phyloP scores from a whole-genome alignment of 805 yeast genomes.

The Zygotorulaspora danielsina region DNA sequence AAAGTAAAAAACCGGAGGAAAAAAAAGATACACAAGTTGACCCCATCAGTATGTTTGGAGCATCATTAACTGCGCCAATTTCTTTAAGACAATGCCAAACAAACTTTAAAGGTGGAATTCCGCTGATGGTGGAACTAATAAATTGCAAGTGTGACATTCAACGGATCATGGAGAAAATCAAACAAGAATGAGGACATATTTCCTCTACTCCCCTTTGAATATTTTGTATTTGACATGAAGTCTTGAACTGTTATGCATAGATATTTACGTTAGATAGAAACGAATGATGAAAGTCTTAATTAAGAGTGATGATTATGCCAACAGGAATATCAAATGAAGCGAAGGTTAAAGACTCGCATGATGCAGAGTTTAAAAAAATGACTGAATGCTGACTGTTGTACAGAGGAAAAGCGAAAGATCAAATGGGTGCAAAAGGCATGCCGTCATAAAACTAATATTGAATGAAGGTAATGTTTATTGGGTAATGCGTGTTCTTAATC shows the following conservation, averaged over 20 bases:
- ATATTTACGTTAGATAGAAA: neutral
- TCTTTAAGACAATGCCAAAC: constrained; percentile 28
- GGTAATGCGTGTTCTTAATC: too few species aligned
- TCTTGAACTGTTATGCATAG: neutral
- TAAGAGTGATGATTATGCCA: neutral
- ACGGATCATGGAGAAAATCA: constrained; percentile 2
- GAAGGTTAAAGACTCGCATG: neutral
- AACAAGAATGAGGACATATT: neutral
- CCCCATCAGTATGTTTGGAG: constrained; percentile 34
- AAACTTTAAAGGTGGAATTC: constrained; percentile 25
- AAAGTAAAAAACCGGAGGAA: constrained; percentile 1
- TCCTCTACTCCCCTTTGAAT: too few species aligned
- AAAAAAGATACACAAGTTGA: constrained; percentile 11
- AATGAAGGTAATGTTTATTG: neutral
- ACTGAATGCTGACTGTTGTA: neutral
- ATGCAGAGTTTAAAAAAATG: neutral
- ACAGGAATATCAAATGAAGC: neutral
- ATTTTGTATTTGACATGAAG: neutral
- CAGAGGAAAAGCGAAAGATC: constrained; percentile 1
- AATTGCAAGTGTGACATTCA: constrained; percentile 20
- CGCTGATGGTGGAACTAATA: constrained; percentile 21
- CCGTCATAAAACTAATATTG: too few species aligned
- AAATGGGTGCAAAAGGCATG: neutral
- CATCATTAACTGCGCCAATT: constrained; percentile 26
- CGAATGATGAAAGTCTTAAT: neutral